Evolutionary conservation across 495 filamentous ascomycete species (phyloP).

Genomic region (Neurospora pannonica): DNA sequence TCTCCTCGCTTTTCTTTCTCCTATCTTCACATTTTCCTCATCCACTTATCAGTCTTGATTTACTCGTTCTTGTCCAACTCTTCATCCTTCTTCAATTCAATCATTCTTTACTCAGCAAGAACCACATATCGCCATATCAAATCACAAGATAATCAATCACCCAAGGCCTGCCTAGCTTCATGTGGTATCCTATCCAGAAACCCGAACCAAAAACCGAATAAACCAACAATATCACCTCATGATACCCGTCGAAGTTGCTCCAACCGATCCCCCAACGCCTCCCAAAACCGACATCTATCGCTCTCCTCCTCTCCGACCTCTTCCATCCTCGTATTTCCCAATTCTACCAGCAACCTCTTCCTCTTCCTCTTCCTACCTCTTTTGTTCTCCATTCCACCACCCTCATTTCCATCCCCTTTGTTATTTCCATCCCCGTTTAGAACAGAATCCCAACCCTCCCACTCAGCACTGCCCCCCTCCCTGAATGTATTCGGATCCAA

Average conservation of each 20-base stretch:
- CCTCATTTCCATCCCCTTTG: neutral
- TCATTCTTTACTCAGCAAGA: neutral
- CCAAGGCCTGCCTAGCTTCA: neutral
- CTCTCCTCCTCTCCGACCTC: conserved; percentile 5
- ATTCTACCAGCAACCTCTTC: conserved; percentile 1
- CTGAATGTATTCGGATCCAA: conserved; percentile 26
- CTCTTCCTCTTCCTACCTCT: conserved; percentile 26
- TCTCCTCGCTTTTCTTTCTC: neutral
- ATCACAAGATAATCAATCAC: neutral
- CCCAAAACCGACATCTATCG: conserved; percentile 21
- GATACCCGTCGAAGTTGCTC: neutral
- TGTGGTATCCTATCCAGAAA: neutral
- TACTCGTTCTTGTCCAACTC: neutral
- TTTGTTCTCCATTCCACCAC: conserved; percentile 3
- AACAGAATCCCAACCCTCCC: conserved; percentile 23
- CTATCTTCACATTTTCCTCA: neutral
- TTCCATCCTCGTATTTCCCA: conserved; percentile 23
- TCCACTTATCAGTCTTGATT: neutral
- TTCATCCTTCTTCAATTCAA: neutral
- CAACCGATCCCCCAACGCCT: conserved; percentile 25
- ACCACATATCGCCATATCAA: neutral
- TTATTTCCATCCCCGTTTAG: neutral
- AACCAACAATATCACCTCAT: conserved; percentile 18
- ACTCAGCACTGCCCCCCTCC: conserved; percentile 15
- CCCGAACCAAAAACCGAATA: neutral